These are phyloP conservation scores for Lentinula sp. DNA, from an alignment of 768 basidiomycete species.

Conservation along the genomic window DNA sequence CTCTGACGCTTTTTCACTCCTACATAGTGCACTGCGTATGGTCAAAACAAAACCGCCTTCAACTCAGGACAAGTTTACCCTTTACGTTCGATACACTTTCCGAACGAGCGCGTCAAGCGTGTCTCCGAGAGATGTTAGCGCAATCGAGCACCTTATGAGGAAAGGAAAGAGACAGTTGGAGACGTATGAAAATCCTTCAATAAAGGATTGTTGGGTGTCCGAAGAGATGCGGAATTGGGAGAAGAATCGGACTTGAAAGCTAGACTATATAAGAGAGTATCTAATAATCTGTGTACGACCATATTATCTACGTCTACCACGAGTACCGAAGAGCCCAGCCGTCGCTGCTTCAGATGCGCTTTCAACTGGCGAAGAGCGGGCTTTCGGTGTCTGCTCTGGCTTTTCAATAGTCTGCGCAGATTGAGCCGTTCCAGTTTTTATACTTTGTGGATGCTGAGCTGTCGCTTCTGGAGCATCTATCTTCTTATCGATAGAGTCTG, in stretches of 20 bases:
- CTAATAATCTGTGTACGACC: no score
- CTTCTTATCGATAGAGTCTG: neutral
- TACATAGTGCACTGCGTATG: constrained; percentile 69
- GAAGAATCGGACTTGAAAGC: constrained; percentile 10
- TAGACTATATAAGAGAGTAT: no score
- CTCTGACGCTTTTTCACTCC: constrained; percentile 20
- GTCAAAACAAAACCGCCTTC: constrained; percentile 56
- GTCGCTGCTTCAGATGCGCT: constrained; percentile 14
- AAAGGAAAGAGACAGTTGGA: constrained; percentile 63
- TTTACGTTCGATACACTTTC: constrained; percentile 67
- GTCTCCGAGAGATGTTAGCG: constrained; percentile 59
- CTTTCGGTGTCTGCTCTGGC: neutral
- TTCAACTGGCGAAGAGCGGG: neutral
- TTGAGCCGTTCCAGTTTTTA: neutral
- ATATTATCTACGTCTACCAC: neutral
- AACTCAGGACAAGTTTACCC: constrained; percentile 57
- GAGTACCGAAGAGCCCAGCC: constrained; percentile 18
- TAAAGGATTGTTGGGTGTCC: constrained; percentile 74
- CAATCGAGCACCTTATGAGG: constrained; percentile 73
- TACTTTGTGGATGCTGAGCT: neutral
- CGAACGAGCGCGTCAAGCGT: constrained; percentile 54
- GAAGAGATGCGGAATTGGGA: constrained; percentile 67
- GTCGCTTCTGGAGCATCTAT: neutral
- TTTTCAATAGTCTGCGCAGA: neutral
- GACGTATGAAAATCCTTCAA: constrained; percentile 56